These are phyloP conservation scores for Rhazya stricta DNA, from an alignment of 257 asterid genomes.

Conservation along the genomic window DNA sequence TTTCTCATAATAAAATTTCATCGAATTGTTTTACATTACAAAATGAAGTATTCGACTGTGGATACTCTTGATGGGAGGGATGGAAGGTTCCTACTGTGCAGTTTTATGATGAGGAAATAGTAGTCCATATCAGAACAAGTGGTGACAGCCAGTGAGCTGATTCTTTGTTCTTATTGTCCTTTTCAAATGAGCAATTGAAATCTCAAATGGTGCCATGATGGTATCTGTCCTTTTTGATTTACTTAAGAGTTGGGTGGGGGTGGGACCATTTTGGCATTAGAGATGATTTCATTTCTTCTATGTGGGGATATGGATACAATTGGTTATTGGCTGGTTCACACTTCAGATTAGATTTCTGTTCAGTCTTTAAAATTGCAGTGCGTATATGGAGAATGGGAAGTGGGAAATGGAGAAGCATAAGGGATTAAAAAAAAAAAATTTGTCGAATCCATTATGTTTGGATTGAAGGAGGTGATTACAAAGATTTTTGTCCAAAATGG, in stretches of 20 bases:
- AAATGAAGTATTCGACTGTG: background rate
- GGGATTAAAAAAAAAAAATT: too few species aligned
- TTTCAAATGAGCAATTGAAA: constrained; percentile 6
- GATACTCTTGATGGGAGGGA: background rate
- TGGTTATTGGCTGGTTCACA: constrained; percentile 4
- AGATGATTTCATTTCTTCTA: constrained; percentile 6
- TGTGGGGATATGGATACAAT: constrained; percentile 1
- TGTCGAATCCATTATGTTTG: too few species aligned
- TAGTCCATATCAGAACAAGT: background rate
- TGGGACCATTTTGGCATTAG: constrained; percentile 19
- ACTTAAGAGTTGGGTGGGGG: constrained; percentile 16
- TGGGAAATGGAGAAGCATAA: too few species aligned
- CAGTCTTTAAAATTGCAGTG: too few species aligned
- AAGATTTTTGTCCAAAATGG: too few species aligned
- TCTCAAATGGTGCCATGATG: constrained; percentile 10
- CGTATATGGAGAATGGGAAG: too few species aligned
- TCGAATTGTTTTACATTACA: too few species aligned
- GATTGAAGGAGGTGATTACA: too few species aligned
- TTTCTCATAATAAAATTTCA: too few species aligned
- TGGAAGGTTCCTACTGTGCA: background rate
- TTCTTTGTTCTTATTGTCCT: constrained; percentile 11
- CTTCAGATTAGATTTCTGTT: constrained; percentile 6
- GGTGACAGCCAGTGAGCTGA: background rate
- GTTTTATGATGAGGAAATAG: background rate
- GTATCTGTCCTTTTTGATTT: background rate